A percentile compares a stretch with the other conserved stretches of the same genome.
These are phyloP conservation scores for Encephalitozoon romaleae DNA, from an alignment of 371 early-diverging fungal genomes.

Conservation along the genomic window DNA sequence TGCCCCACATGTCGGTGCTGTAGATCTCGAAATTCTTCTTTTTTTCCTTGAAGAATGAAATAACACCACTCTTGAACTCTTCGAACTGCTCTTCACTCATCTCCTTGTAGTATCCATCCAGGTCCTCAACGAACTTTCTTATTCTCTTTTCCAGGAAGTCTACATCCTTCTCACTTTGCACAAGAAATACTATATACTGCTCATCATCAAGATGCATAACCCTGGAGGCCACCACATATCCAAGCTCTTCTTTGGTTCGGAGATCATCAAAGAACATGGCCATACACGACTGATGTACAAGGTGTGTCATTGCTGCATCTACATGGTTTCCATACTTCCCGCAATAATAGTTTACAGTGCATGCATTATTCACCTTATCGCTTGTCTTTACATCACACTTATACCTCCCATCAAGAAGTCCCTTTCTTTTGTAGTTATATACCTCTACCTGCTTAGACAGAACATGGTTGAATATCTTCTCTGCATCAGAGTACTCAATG, in stretches of 20 bases:
- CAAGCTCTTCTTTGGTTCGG: conserved; percentile 56
- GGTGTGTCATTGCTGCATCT: neutral
- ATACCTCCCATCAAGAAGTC: neutral
- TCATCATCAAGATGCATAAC: neutral
- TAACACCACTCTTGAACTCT: conserved; percentile 3
- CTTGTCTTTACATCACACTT: neutral
- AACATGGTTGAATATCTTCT: neutral
- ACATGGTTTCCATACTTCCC: neutral
- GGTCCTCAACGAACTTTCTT: conserved; percentile 33
- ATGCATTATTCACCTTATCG: conserved; percentile 15
- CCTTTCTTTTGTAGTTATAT: neutral
- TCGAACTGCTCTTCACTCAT: conserved; percentile 18
- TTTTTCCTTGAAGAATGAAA: neutral
- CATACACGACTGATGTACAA: neutral
- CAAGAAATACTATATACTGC: conserved; percentile 31
- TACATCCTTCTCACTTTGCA: conserved; percentile 46
- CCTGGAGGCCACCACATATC: conserved; percentile 48
- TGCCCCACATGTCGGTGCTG: neutral
- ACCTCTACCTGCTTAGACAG: neutral
- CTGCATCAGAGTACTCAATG: neutral
- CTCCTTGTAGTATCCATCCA: neutral
- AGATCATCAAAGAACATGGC: conserved; percentile 57
- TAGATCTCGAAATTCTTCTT: conserved; percentile 9
- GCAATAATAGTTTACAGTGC: neutral
- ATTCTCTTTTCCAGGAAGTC: conserved; percentile 43